Evolutionary conservation across 345 rosid species (phyloP).

Genomic region (Salix viminalis): DNA sequence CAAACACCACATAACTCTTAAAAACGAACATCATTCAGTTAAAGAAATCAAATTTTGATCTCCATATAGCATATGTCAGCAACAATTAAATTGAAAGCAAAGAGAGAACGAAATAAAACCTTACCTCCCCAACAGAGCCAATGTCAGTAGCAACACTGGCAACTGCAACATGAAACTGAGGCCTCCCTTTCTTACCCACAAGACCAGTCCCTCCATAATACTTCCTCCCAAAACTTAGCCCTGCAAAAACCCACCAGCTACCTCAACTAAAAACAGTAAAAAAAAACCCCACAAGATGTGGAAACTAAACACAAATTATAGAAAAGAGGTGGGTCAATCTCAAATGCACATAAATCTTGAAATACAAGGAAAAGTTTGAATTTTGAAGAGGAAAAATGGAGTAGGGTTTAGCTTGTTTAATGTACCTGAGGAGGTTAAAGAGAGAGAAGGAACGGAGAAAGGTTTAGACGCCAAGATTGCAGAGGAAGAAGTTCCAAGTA

Average conservation of each 20-base stretch:
- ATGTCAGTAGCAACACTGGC: slow-evolving; percentile 74
- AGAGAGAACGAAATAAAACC: neutral
- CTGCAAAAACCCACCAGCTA: slow-evolving; percentile 34
- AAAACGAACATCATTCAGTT: neutral
- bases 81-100: neutral
- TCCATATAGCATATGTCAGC: neutral
- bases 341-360: neutral
- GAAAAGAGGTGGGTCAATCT: slow-evolving; percentile 11
- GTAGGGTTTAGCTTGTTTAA: slow-evolving; percentile 1
- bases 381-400: neutral
- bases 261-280: neutral
- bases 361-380: neutral
- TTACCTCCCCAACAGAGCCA: slow-evolving; percentile 66
- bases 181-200: slow-evolving; percentile 48
- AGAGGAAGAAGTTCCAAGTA: slow-evolving; percentile 56
- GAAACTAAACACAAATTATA: neutral
- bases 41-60: neutral
- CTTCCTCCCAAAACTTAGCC: slow-evolving; percentile 42
- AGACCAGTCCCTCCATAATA: slow-evolving; percentile 42
- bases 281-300: neutral
- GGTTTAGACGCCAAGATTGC: slow-evolving; percentile 55
- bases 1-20: neutral
- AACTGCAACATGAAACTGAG: slow-evolving; percentile 48
- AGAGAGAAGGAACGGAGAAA: slow-evolving; percentile 35
- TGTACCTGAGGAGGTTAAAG: slow-evolving; percentile 34